Base-by-base conservation (phyloP, 768 basidiomycete species). In the Phaeolepiota aurea region DNA sequence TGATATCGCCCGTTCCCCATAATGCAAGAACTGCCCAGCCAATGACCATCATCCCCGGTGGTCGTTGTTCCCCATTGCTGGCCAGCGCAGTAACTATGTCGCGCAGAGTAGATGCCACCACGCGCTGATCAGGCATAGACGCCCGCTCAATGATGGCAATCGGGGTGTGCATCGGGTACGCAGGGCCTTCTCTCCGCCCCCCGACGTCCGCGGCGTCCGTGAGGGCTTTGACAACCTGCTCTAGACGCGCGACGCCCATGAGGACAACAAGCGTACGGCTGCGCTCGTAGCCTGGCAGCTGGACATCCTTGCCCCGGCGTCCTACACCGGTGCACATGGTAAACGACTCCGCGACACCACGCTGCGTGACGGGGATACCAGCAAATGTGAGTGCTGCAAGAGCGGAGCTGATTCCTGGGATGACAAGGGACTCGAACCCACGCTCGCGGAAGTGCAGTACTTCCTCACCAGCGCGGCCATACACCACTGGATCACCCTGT, bases 401-500 rank as follows among this genome's bases (percentile, higher is more conserved):
- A 2, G 88, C 90, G 10, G 90, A 92, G 45, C 76, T 80, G 20
- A 99, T 77, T 2, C 96, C 96, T 0, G 96, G 96, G 13, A 98
- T 69, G 48, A 97, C 76, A 45, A 87, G 63, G 3, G 84, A 77
- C 48, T 90, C 84, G 57, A 83, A 87, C 2, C 91, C 93, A 35
- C 81, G 80, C 35, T 77, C 62, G 11, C 93, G 80, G 74, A 98
- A 94, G 64, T 85, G 89, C 15, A 94, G 71, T 1, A 97, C 78
- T 61, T 99, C 96, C 56, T 98, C 94, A 20, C 93, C 93, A 0
- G 85, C 85, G 16, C 96, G 81, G 2, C 89, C 96, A 55, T 96
- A 99, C 0, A 99, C 79, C 12, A 85, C 82, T 9, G 96, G 96
- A 57, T 99, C 96, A 10, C 96, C 96, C 69, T 98, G 96, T 64